Base-by-base conservation (phyloP, 345 rosid species). In the Hibiscus mutabilis region DNA sequence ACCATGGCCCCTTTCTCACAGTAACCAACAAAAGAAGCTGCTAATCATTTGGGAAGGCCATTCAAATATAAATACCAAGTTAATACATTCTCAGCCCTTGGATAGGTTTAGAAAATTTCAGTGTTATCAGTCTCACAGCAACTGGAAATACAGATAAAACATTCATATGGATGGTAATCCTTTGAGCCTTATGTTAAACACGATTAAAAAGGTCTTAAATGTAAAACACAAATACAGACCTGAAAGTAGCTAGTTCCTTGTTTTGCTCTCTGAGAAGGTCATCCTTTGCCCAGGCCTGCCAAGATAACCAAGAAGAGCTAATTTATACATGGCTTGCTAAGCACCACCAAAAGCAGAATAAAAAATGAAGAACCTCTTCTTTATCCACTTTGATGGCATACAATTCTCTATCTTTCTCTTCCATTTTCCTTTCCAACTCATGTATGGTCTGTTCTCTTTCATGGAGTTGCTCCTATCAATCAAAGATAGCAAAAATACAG, bases 231-330 rank as follows among this genome's bases (percentile, higher is more conserved):
- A 69, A 40, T 29, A 56, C 80, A 44, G 52, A 89, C 99, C 98
- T 86, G 81, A 86, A 87, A 58, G 92, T 82, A 65, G 89, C 89
- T 60, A 95, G 79, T 78, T 95, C 99, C 75, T 92, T 90, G 66
- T 88, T 90, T 77, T 92, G 98, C 80, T 95, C 97, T 76, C 91
- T 86, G 14, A 95, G 81, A 65, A 92, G 90, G 72, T 87, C 98
- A 74, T 92, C 98, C 78, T 92, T 95, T 15, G 89, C 99, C 99
- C 99, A 95, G 13, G 88, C 92, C 99, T 95, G 71, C 52, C 47
- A 68, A 31, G 37, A 81, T 69, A 44, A 63, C 15, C 8, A 64
- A 72, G 60, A 65, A 47, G 35, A 25, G 59, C 55, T 60, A 35
- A 61, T 72, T 8, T 22, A 40, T 67, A 73, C 14, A 53, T 9